Evolutionary conservation across 129 eudicot genomes (phyloP), one percentile per base, ranked within the genome.

Genomic region (Helianthus annuus): DNA sequence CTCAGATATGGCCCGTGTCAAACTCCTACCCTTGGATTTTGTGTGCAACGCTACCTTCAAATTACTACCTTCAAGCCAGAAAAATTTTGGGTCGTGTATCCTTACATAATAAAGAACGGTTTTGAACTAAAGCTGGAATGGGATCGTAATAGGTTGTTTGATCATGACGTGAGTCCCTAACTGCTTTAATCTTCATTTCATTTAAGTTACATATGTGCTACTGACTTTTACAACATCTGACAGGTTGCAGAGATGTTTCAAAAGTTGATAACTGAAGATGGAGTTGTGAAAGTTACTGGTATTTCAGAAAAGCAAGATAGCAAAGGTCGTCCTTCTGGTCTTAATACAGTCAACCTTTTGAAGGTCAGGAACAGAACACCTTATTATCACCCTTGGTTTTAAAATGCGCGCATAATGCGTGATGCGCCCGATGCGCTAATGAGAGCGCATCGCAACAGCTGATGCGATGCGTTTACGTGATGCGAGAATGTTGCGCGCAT

Each of bases 11-110:
- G 96, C 49, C 98, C 98, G 3, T 92, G 98, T 73, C 98, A 89
- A 78, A 92, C 98, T 79, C 98, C 98, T 53, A 92, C 98, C 13
- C 98, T 92, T 78, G 98, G 98, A 48, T 92, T 92, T 80, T 92
- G 98, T 72, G 96, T 92, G 70, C 98, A 92, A 73, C 89, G 98
- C 46, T 86, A 89, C 83, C 85, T 92, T 70, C 90, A 89, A 71
- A 92, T 92, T 65, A 83, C 73, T 71, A 89, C 94, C 40, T 92
- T 92, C 72, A 92, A 89, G 95, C 94, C 98, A 56, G 96, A 92
- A 76, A 92, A 86, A 45, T 92, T 86, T 68, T 92, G 98, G 98
- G 80, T 74, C 10, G 82, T 92, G 84, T 81, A 81, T 75, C 98
- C 96, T 39, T 85, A 81, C 78, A 85, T 89, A 66, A 66, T 89